phyloP scores from a whole-genome alignment of 345 rosid genomes.

The Syzygium oleosum region DNA sequence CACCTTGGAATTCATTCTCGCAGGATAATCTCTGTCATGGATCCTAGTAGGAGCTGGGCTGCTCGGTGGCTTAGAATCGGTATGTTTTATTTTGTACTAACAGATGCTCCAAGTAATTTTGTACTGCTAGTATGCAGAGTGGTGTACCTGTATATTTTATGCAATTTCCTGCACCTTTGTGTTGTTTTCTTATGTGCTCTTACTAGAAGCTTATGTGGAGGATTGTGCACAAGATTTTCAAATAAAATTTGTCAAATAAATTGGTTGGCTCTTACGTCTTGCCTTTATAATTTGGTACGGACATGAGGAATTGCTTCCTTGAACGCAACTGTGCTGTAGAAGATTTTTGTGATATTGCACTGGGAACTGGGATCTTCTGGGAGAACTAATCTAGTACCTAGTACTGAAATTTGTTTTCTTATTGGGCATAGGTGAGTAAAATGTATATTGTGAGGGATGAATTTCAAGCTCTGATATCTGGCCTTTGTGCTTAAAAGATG shows the following conservation, averaged over 20 bases:
- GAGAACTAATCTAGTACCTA: not conserved
- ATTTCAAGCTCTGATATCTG: not conserved
- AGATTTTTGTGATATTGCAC: not conserved
- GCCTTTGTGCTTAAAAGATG: not conserved
- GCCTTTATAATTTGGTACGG: not conserved
- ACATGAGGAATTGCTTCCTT: not conserved
- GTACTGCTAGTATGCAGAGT: not conserved
- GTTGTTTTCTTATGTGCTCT: not conserved
- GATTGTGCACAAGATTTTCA: not conserved
- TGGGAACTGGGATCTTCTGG: not conserved
- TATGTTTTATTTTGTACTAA: constrained; percentile 8
- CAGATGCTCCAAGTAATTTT: not conserved
- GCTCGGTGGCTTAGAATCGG: constrained; percentile 97
- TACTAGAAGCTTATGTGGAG: not conserved
- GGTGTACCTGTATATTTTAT: not conserved
- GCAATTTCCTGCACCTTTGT: not conserved
- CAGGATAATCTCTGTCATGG: constrained; percentile 94
- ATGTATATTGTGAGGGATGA: not conserved
- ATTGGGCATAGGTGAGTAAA: not conserved
- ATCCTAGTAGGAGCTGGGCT: constrained; percentile 91
- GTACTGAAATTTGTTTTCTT: not conserved
- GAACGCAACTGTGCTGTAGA: not conserved
- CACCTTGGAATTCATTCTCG: not conserved
- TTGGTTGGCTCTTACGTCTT: not conserved
- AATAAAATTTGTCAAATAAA: not conserved